Percentiles rank a stretch among this genome's conserved stretches.
These are phyloP conservation scores for Coemansia sp. DNA, from an alignment of 192 early-diverging fungal genomes.

Conservation along the genomic window DNA sequence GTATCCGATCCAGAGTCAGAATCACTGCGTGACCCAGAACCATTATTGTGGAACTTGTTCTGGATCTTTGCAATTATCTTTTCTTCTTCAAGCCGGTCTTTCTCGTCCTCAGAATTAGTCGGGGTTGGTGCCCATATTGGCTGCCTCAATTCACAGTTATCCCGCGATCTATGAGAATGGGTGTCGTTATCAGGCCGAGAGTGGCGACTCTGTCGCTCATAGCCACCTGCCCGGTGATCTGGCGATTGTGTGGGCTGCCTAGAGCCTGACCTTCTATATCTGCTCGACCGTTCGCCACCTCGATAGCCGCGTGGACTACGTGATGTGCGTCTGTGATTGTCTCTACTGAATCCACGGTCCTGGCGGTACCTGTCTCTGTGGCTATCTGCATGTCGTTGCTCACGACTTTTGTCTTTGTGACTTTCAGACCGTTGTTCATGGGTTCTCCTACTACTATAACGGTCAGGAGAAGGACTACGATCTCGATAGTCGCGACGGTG, in stretches of 20 bases:
- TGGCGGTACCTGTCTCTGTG: background rate
- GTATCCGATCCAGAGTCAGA: background rate
- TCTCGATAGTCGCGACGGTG: background rate
- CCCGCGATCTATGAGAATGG: constrained; percentile 1
- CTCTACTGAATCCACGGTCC: background rate
- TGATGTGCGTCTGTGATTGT: background rate
- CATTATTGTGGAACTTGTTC: constrained; percentile 17
- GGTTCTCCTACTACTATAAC: background rate
- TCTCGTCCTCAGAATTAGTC: constrained; percentile 55
- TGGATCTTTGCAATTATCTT: constrained; percentile 29
- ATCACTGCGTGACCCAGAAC: constrained; percentile 6
- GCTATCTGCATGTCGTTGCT: background rate
- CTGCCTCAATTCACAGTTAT: constrained; percentile 45
- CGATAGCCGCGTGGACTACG: background rate
- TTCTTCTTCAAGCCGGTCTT: constrained; percentile 36
- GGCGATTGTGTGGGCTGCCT: background rate
- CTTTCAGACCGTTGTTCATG: background rate
- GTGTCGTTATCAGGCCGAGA: constrained; percentile 1
- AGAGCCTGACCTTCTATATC: background rate
- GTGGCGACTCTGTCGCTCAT: background rate
- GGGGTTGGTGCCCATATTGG: constrained; percentile 62
- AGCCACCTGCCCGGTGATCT: background rate
- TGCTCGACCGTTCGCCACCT: background rate
- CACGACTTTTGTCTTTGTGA: background rate
- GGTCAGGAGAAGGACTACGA: background rate